Conservation (phyloP, 2,329 filamentous ascomycete genomes). For the Fusarium nygamai region DNA sequence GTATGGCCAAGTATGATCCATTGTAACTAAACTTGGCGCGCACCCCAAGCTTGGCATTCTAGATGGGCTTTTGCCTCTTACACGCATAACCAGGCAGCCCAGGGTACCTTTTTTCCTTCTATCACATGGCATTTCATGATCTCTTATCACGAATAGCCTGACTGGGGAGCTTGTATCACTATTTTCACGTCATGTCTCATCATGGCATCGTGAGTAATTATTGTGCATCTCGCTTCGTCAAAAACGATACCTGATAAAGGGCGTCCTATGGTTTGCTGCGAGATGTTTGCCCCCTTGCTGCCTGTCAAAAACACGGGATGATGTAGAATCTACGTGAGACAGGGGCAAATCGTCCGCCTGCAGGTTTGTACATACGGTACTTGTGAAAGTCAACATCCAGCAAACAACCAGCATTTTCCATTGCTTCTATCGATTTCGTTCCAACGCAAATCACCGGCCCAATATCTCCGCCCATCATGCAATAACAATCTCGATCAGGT, state of each 20-base stretch:
- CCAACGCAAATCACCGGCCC: not conserved
- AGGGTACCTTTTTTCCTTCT: not conserved
- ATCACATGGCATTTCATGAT: slow-evolving; percentile 14
- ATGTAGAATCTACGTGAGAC: slow-evolving; percentile 34
- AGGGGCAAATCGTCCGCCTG: slow-evolving; percentile 11
- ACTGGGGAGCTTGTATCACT: not conserved
- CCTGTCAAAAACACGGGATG: slow-evolving; percentile 33
- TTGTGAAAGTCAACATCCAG: not conserved
- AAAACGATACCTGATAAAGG: slow-evolving; percentile 1
- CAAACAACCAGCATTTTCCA: not conserved
- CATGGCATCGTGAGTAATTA: slow-evolving; percentile 8
- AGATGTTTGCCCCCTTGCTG: slow-evolving; percentile 24
- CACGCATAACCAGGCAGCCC: not conserved
- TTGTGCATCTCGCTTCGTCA: not conserved
- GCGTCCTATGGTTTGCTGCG: not conserved
- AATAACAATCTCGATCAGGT: slow-evolving; percentile 29
- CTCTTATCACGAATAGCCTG: slow-evolving; percentile 6
- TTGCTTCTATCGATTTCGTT: not conserved
- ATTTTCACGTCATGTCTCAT: slow-evolving; percentile 32
- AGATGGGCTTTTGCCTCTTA: slow-evolving; percentile 19
- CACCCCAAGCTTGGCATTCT: slow-evolving; percentile 15
- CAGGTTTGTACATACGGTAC: slow-evolving; percentile 5
- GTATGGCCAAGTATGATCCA: not conserved
- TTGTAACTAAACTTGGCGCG: not conserved
- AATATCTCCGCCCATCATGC: slow-evolving; percentile 13